Evolutionary conservation across 306 rosid species (phyloP), one percentile per base, ranked within the genome.

Genomic region (Cicer judaicum): DNA sequence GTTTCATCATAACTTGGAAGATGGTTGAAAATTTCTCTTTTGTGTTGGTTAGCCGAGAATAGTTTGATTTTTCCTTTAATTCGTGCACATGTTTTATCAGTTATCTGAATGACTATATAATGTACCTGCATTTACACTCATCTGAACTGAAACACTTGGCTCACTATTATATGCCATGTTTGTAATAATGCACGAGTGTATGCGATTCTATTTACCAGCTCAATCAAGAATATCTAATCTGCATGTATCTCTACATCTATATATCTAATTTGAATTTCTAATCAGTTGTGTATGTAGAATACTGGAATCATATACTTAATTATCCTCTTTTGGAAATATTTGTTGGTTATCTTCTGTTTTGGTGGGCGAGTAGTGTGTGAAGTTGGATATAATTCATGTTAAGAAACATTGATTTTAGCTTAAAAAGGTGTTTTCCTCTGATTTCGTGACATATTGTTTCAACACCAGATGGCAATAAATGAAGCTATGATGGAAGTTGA

Each of bases 401-500:
- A 19, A 36, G 68, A 77, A 68, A 66, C 52, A 41, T 64, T 55
- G 61, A 47, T 75, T 46, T 60, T 56, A 40, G 18, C 64, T 44
- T 64, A 49, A 29, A 10, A 75, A 34, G 7, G 66, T 76, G 36
- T 50, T 44, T 38, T 12, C 39, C 39, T 44, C 53, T 55, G 64
- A 15, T 63, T 74, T 74, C 49, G 48, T 77, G 72, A 36, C 39
- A 69, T 49, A 12, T 48, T 47, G 63, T 73, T 14, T 52, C n/a
- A 78, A 78, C 76, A 75, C 52, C 72, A 93, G 98, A 81, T 93
- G 81, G 93, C 96, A 49, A 79, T 80, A n/a, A 87, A 84, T 68
- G 86, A 88, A 87, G 98, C 98, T 52, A 72, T 86, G 18, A 83
- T 78, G 87, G 92, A 90, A 81, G 78, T 77, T n/a, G 87, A 84